Base-by-base conservation (phyloP, 2,329 filamentous ascomycete genomes). In the Mycosphaerella sp. region DNA sequence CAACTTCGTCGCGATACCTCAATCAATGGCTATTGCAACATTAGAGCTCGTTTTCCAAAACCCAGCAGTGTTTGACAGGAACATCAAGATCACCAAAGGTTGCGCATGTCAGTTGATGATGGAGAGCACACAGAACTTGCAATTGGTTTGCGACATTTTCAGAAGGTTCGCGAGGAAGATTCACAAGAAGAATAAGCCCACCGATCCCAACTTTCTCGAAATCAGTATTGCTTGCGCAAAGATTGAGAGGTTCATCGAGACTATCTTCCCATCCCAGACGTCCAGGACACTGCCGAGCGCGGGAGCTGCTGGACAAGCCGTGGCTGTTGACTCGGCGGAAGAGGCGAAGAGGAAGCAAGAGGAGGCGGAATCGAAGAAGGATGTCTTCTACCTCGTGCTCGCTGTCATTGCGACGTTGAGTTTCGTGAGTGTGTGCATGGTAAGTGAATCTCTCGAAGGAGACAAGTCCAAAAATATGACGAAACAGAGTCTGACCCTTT, bases 1-100 rank as follows among this genome's bases (percentile, higher is more conserved):
- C 82, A 98, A 98, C 79, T 98, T 98, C 72, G 90, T 90, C 45
- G 92, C 92, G 53, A 98, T 98, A 60, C 93, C 93, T 2, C 93
- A 98, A 73, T 79, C 84, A 60, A 98, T 98, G 93, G 93, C 92
- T 50, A 96, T 98, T 70, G 92, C 93, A 7, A 97, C 92, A 0
- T 76, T 97, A 41, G 91, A 96, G 64, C 77, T 89, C 14, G 87
- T 92, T 64, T 98, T 97, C 82, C 86, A 87, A 66, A 98, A 98
- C 72, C 87, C 88, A 21, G 79, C 78, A 56, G 83, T 98, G 54
- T 95, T 95, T 69, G 74, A 92, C 69, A 83, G 80, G 60, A 93
- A 96, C 67, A 77, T 98, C 75, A 98, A 98, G 76, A 96, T 98
- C 72, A 92, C 88, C 54, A 97, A 95, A 76, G 93, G 93, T 32